phyloP scores from a whole-genome alignment of 2,329 filamentous ascomycete genomes.

The Fusarium palustre region DNA sequence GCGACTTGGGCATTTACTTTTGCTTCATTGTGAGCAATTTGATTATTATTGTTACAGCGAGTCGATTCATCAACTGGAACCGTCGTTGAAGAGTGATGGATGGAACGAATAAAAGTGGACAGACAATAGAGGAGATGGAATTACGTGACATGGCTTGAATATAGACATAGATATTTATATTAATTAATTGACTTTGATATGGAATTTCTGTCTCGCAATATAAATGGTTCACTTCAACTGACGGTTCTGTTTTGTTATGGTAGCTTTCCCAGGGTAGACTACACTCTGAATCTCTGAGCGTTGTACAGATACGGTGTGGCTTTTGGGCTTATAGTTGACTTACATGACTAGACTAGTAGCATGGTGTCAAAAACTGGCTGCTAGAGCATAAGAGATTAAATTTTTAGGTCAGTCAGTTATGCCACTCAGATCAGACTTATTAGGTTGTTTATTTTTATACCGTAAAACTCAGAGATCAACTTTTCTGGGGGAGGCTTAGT shows the following conservation, averaged over 20 bases:
- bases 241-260: too few relatives aligned
- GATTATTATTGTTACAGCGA: slow-evolving; percentile 67
- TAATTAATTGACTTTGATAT: neutral
- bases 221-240: too few relatives aligned
- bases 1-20: slow-evolving; percentile 82
- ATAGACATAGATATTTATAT: neutral
- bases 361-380: too few relatives aligned
- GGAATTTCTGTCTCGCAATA: neutral
- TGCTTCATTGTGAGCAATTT: slow-evolving; percentile 84
- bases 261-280: too few relatives aligned
- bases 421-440: too few relatives aligned
- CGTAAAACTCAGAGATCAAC: neutral
- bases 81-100: slow-evolving; percentile 53
- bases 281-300: too few relatives aligned
- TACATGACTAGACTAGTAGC: neutral
- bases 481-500: neutral
- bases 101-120: slow-evolving; percentile 2
- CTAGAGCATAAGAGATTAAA: too few relatives aligned
- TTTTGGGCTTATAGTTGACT: too few relatives aligned
- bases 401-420: too few relatives aligned
- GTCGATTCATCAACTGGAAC: slow-evolving; percentile 66
- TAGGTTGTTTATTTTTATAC: too few relatives aligned
- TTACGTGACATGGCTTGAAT: neutral
- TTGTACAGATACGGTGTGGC: too few relatives aligned
- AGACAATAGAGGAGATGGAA: neutral